These are phyloP conservation scores for Penicillium crustosum DNA, from an alignment of 2,329 filamentous ascomycete genomes.

Conservation along the genomic window DNA sequence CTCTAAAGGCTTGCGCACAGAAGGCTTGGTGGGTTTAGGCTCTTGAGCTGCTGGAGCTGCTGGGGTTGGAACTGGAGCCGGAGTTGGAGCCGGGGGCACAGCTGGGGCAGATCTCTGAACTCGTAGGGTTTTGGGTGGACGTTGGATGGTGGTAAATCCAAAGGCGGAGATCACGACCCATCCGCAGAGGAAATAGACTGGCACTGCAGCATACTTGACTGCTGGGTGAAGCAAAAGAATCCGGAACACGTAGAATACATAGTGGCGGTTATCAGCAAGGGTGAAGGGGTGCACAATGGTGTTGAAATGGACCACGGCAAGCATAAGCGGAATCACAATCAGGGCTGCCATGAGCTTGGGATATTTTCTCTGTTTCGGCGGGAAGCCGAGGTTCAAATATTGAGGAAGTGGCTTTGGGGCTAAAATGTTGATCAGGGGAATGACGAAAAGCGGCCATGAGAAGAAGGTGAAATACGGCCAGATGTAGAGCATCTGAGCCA, in stretches of 20 bases:
- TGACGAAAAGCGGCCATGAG: slow-evolving; percentile 73
- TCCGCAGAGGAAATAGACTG: slow-evolving; percentile 68
- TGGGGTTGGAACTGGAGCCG: slow-evolving; percentile 9
- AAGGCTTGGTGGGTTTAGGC: background rate
- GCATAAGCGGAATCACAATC: slow-evolving; percentile 43
- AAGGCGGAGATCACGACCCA: slow-evolving; percentile 68
- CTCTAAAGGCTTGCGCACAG: background rate
- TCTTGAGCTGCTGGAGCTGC: background rate
- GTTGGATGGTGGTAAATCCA: slow-evolving; percentile 41
- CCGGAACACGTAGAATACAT: slow-evolving; percentile 94
- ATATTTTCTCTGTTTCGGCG: slow-evolving; percentile 32
- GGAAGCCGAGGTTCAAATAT: slow-evolving; percentile 36
- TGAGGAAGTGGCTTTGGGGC: slow-evolving; percentile 36
- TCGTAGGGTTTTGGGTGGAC: slow-evolving; percentile 24
- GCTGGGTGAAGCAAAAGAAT: slow-evolving; percentile 67
- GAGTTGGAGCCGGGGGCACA: slow-evolving; percentile 18
- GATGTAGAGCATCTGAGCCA: slow-evolving; percentile 92
- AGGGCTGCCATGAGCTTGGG: slow-evolving; percentile 43
- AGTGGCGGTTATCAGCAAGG: slow-evolving; percentile 93
- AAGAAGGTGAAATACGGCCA: slow-evolving; percentile 91
- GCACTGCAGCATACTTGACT: slow-evolving; percentile 66
- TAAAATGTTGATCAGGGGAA: slow-evolving; percentile 50
- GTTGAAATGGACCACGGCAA: slow-evolving; percentile 68
- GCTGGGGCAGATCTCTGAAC: slow-evolving; percentile 13
- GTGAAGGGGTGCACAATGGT: slow-evolving; percentile 96